Evolutionary conservation across 495 filamentous ascomycete species (phyloP).

Genomic region (Thozetella sp.): DNA sequence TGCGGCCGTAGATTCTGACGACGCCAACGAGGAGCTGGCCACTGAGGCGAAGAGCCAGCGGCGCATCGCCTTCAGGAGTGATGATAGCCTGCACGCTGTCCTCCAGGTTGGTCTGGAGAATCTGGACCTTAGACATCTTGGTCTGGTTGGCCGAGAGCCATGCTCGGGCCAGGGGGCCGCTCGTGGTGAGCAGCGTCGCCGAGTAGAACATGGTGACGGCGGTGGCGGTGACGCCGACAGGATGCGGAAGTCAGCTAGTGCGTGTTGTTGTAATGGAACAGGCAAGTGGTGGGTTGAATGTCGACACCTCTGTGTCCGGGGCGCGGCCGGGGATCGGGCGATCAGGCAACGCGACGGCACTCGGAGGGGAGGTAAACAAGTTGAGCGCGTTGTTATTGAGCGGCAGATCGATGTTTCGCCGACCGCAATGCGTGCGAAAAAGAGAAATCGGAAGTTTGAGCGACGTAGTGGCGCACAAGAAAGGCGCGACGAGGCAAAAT

Average conservation of each 20-base stretch:
- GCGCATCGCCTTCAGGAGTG: constrained; percentile 80
- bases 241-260: constrained; percentile 21
- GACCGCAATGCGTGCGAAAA: background rate
- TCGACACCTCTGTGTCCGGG: background rate
- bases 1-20: constrained; percentile 94
- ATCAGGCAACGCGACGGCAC: constrained; percentile 2
- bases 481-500: background rate
- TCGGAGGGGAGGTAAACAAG: constrained; percentile 17
- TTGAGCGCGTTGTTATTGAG: constrained; percentile 6
- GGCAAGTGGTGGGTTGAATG: constrained; percentile 13
- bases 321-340: constrained; percentile 13
- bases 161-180: constrained; percentile 93
- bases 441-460: too few species aligned
- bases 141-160: constrained; percentile 97
- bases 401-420: background rate
- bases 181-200: constrained; percentile 93
- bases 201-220: constrained; percentile 89
- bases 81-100: constrained; percentile 95
- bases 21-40: constrained; percentile 94
- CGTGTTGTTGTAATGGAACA: constrained; percentile 16
- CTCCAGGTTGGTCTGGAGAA: constrained; percentile 88
- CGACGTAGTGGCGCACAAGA: too few species aligned
- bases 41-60: constrained; percentile 91
- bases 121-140: constrained; percentile 94
- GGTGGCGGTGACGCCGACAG: constrained; percentile 36